Conservation (phyloP, 345 rosid species). For the Citrus australasica region DNA sequence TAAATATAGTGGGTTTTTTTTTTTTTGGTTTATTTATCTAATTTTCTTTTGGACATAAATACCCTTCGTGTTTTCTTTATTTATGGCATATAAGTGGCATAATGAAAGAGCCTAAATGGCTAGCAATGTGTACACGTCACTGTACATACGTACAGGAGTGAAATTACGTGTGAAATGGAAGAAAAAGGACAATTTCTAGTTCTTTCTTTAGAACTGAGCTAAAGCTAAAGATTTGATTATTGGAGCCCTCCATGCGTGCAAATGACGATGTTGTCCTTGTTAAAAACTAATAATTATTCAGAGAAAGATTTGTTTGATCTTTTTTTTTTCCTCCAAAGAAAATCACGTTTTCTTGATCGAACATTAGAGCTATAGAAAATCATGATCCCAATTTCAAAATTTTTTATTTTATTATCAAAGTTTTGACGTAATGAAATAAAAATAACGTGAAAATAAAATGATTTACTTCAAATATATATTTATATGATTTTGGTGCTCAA, state of each 20-base stretch:
- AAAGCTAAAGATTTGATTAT: neutral
- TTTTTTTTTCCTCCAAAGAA: no score
- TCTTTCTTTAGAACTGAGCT: neutral
- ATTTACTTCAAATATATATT: no score
- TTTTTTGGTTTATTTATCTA: neutral
- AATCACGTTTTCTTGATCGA: no score
- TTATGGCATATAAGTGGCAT: constrained; percentile 7
- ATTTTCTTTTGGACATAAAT: constrained; percentile 5
- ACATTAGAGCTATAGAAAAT: no score
- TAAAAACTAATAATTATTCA: neutral
- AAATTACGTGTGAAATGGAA: neutral
- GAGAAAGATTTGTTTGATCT: neutral
- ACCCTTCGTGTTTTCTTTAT: neutral
- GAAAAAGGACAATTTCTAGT: no score
- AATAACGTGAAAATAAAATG: no score
- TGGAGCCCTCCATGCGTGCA: neutral
- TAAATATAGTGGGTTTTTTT: neutral
- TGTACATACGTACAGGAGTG: neutral
- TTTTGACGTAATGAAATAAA: no score
- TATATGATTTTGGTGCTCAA: accelerated
- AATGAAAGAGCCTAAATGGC: neutral
- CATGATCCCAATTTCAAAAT: neutral
- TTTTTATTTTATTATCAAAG: no score
- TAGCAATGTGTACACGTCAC: neutral
- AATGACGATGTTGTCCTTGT: neutral